These are phyloP conservation scores for Leishmania amazonensis DNA, from an alignment of 208 protist species.

Conservation along the genomic window DNA sequence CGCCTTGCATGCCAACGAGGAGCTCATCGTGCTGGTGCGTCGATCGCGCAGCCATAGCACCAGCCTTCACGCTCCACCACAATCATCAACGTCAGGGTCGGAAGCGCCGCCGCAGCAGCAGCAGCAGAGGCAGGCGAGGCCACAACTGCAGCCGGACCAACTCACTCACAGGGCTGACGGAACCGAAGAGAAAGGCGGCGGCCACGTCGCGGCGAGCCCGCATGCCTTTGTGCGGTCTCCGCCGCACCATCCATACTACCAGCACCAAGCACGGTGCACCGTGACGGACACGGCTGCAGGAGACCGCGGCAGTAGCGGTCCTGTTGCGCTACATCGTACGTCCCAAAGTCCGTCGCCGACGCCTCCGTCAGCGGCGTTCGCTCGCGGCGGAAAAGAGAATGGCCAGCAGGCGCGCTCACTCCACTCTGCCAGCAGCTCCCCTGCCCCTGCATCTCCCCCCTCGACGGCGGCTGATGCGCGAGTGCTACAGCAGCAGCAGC, in stretches of 20 bases:
- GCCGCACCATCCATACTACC: not conserved
- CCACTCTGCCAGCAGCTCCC: not conserved
- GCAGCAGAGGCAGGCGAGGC: not conserved
- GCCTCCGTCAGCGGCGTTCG: not conserved
- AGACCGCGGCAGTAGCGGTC: not conserved
- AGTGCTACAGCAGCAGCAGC: not conserved
- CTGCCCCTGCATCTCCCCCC: not conserved
- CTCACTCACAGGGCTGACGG: not conserved
- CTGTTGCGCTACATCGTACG: not conserved
- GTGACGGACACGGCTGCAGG: not conserved
- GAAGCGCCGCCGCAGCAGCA: not conserved
- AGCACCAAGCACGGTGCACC: not conserved
- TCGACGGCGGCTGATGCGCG: not conserved
- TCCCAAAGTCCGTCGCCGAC: constrained; percentile 9
- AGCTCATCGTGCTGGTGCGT: constrained; percentile 26
- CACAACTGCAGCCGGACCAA: not conserved
- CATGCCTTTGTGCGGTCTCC: not conserved
- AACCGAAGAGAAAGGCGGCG: not conserved
- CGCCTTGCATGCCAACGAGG: not conserved
- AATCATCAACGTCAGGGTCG: not conserved
- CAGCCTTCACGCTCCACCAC: not conserved
- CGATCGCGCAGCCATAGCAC: constrained; percentile 23
- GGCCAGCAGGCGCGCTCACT: not conserved
- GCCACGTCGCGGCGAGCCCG: not conserved
- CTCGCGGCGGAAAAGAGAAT: not conserved